phyloP scores from a whole-genome alignment of 73 alveolate species.

The Paramecium sonneborni region DNA sequence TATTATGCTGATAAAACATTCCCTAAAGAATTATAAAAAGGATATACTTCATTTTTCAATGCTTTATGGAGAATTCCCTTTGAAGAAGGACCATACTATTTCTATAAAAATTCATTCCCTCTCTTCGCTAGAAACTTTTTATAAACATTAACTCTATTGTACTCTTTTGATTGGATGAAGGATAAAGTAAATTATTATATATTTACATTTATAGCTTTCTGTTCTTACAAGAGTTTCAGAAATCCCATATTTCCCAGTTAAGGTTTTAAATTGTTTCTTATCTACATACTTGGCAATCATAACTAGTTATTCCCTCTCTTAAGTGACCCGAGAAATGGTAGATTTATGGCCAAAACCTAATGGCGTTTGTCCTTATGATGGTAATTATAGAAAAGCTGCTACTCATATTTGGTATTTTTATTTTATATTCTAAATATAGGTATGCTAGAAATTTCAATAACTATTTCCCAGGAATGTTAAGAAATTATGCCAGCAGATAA shows the following conservation, averaged over 20 bases:
- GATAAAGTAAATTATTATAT: slow-evolving; percentile 56
- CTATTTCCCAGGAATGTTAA: slow-evolving; percentile 76
- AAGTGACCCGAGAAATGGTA: slow-evolving; percentile 78
- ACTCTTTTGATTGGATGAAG: slow-evolving; percentile 74
- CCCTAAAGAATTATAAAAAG: slow-evolving; percentile 81
- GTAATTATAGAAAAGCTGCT: slow-evolving; percentile 75
- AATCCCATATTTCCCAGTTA: slow-evolving; percentile 64
- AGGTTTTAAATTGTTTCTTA: slow-evolving; percentile 68
- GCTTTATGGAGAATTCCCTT: slow-evolving; percentile 84
- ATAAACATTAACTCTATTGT: slow-evolving; percentile 71
- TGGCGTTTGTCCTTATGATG: slow-evolving; percentile 82
- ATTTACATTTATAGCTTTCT: background rate
- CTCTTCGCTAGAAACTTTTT: slow-evolving; percentile 66
- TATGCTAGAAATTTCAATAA: slow-evolving; percentile 58
- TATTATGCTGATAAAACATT: slow-evolving; percentile 85
- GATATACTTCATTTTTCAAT: slow-evolving; percentile 75
- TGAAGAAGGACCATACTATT: slow-evolving; percentile 83
- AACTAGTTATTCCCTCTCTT: slow-evolving; percentile 68
- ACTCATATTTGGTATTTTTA: slow-evolving; percentile 78
- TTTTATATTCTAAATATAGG: background rate
- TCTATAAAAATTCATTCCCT: slow-evolving; percentile 81
- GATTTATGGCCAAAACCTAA: slow-evolving; percentile 84
- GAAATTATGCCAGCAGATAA: slow-evolving; percentile 68
- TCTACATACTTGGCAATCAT: slow-evolving; percentile 64
- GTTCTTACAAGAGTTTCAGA: slow-evolving; percentile 51